Conservation (phyloP, 257 asterid genomes). For the Paulownia fortunei region DNA sequence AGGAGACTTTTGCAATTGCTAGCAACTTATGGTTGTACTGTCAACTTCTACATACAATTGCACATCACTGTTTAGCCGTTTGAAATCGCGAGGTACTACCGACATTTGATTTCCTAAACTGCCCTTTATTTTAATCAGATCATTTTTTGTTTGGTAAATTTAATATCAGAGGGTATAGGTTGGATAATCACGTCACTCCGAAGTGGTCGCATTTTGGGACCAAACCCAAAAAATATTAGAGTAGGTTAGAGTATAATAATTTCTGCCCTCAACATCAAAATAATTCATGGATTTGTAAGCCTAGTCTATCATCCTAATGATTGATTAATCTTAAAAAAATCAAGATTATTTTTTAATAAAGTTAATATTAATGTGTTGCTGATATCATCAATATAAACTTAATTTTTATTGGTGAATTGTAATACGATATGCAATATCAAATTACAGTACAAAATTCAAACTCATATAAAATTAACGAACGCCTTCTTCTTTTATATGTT, state of each 20-base stretch:
- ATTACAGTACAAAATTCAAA: too few species aligned
- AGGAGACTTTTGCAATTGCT: conserved; percentile 9
- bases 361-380: too few species aligned
- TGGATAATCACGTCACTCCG: conserved; percentile 18
- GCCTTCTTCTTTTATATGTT: too few species aligned
- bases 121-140: neutral
- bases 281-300: neutral
- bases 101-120: conserved; percentile 21
- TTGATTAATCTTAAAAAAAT: neutral
- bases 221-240: neutral
- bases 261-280: neutral
- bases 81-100: conserved; percentile 28
- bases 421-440: too few species aligned
- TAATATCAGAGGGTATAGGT: neutral
- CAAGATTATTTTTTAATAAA: neutral
- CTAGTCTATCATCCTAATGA: neutral
- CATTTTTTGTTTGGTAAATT: conserved; percentile 3
- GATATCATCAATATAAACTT: too few species aligned
- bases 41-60: conserved; percentile 42
- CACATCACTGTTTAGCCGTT: conserved; percentile 5
- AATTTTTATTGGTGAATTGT: too few species aligned
- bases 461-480: too few species aligned
- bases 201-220: neutral
- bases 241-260: neutral
- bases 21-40: conserved; percentile 52